Evolutionary conservation across 352 stramenopile genomes (phyloP), one percentile per base, ranked within the genome.

Genomic region (Phytophthora crassamura): DNA sequence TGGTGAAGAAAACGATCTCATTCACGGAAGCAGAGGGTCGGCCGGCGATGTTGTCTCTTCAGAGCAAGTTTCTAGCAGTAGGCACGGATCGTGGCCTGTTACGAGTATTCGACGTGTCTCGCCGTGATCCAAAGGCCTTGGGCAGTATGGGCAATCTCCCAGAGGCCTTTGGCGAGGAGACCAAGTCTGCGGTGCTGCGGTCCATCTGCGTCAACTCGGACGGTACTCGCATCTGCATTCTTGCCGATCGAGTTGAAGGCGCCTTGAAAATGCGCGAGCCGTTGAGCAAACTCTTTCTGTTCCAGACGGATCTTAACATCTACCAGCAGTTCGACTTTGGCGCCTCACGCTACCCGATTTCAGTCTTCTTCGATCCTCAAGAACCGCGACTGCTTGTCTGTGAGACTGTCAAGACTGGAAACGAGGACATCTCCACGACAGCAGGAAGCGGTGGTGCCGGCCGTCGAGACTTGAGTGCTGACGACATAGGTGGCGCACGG

Each of bases 311-410:
- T 49, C 80, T 97, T 25, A 94, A 97, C 57, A 82, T 91, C 39
- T 91, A 97, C 42, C 84, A 95, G 59, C 78, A 90, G 43, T 97
- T 95, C 75, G 91, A 98, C 49, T 98, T 96, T 74, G 88, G 82
- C 0, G 49, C 82, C 6, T 79, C 78, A 35, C 76, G 83, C 12
- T 88, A 85, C 46, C 91, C 93, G 8, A 76, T 83, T 0, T 87
- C 82, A 4, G 84, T 96, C 41, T 98, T 95, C 62, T 98, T 97
- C 64, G 95, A 98, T 56, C 75, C 88, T 0, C 65, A 82, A 33
- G 95, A 98, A 55, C 80, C 93, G 6, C 88, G 89, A 7, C 64
- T 98, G 16, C 64, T 98, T 1, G 80, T 90, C 12, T 97, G 89
- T 46, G 93, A 98, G 71, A 85, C 79, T 8, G 71, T 69, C 22